A percentile compares a stretch with the other conserved stretches of the same genome.
These are phyloP conservation scores for Knoxdaviesia proteae DNA, from an alignment of 2,329 filamentous ascomycete genomes.

Conservation along the genomic window DNA sequence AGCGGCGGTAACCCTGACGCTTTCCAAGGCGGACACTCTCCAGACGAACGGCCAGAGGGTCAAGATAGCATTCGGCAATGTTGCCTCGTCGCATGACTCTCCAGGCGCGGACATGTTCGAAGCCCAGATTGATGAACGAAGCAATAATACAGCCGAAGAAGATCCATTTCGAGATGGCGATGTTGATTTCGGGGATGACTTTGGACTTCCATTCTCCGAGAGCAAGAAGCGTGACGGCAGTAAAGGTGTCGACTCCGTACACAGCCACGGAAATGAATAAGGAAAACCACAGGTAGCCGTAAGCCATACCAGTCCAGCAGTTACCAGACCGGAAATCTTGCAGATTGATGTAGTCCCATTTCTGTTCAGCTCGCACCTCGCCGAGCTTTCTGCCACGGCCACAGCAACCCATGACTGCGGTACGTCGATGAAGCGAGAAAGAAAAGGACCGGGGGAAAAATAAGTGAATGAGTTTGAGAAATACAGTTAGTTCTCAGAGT, in stretches of 20 bases:
- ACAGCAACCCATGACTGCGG: slow-evolving; percentile 38
- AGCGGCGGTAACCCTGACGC: slow-evolving; percentile 59
- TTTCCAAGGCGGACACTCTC: slow-evolving; percentile 60
- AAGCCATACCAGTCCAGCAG: slow-evolving; percentile 58
- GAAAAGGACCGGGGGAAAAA: neutral
- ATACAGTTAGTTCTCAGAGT: no score
- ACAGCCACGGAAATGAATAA: slow-evolving; percentile 62
- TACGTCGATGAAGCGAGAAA: neutral
- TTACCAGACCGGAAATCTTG: slow-evolving; percentile 69
- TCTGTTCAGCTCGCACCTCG: slow-evolving; percentile 60
- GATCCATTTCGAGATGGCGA: slow-evolving; percentile 78
- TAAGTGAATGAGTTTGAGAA: no score
- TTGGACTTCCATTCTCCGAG: slow-evolving; percentile 80
- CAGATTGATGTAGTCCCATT: slow-evolving; percentile 74
- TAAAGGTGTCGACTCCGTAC: slow-evolving; percentile 81
- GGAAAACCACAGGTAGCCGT: slow-evolving; percentile 67
- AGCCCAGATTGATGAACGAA: slow-evolving; percentile 63
- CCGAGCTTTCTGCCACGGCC: slow-evolving; percentile 38
- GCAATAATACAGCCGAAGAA: slow-evolving; percentile 83
- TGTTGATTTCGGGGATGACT: slow-evolving; percentile 57
- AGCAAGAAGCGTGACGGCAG: slow-evolving; percentile 70
- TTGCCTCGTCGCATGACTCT: slow-evolving; percentile 69
- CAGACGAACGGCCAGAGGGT: slow-evolving; percentile 65
- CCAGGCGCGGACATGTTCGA: slow-evolving; percentile 60
- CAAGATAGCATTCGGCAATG: slow-evolving; percentile 79